Conservation (phyloP, 192 early-diverging fungal genomes). For the Backusella mclennaniae region DNA sequence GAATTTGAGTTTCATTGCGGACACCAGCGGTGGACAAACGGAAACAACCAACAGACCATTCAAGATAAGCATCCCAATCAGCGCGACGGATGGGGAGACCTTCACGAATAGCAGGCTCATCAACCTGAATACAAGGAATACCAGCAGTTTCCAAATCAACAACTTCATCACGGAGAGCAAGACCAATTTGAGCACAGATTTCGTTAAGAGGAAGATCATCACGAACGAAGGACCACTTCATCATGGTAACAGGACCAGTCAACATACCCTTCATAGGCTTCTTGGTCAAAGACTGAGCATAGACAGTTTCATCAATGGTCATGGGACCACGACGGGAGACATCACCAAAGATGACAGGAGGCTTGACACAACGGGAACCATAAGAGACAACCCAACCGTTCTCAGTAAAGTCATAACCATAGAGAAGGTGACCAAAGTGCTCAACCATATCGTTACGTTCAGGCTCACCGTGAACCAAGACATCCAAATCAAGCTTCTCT, state of each 20-base stretch:
- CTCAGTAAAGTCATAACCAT: constrained; percentile 92
- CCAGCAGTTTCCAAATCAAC: constrained; percentile 89
- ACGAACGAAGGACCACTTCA: constrained; percentile 99
- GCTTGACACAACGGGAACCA: constrained; percentile 95
- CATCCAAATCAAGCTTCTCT: constrained; percentile 87
- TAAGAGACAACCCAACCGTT: constrained; percentile 98
- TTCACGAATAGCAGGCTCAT: constrained; percentile 99
- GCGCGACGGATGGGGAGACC: constrained; percentile 88
- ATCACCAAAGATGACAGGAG: constrained; percentile 97
- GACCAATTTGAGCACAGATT: constrained; percentile 86
- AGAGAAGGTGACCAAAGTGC: constrained; percentile 94
- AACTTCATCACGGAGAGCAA: constrained; percentile 97
- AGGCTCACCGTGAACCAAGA: constrained; percentile 97
- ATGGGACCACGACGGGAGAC: constrained; percentile 88
- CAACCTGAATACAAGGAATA: constrained; percentile 94
- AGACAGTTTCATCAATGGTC: constrained; percentile 84
- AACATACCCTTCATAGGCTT: constrained; percentile 99
- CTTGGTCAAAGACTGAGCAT: constrained; percentile 85
- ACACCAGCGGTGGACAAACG: constrained; percentile 87
- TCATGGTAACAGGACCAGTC: constrained; percentile 96
- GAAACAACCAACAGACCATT: constrained; percentile 96
- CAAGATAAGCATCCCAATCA: constrained; percentile 88
- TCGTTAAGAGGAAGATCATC: constrained; percentile 88
- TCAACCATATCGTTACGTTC: constrained; percentile 97
- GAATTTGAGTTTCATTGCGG: constrained; percentile 87